Percentiles rank a stretch among this genome's conserved stretches.
Evolutionary conservation across 306 rosid species (phyloP).

Genomic region (Casuarina equisetifolia): DNA sequence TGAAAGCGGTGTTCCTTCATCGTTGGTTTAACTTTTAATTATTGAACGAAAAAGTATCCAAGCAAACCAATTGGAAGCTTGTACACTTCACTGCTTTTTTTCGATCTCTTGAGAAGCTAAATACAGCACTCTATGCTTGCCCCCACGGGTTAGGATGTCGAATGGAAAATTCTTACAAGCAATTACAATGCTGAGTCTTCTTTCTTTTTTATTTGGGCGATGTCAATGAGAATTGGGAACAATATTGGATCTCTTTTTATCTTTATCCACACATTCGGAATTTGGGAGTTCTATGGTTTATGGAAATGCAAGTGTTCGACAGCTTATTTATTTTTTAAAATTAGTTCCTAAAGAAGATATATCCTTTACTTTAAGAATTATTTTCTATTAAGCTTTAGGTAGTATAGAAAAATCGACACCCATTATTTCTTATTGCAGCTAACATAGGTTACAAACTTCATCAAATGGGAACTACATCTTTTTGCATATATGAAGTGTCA

Average conservation of each 20-base stretch:
- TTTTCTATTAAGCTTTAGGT: no score
- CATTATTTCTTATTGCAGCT: no score
- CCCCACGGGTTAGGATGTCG: neutral
- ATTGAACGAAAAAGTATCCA: neutral
- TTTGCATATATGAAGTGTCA: no score
- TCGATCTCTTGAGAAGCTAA: neutral
- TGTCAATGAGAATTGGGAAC: no score
- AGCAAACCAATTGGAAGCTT: neutral
- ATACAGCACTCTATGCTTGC: neutral
- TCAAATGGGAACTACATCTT: no score
- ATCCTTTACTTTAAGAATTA: neutral
- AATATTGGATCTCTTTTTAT: constrained; percentile 46
- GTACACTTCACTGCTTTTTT: neutral
- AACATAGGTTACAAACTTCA: no score
- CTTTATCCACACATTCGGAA: constrained; percentile 74
- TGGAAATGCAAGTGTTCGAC: constrained; percentile 34
- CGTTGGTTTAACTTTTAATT: neutral
- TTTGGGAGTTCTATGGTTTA: constrained; percentile 67
- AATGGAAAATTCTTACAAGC: neutral
- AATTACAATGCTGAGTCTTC: neutral
- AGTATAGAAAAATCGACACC: no score
- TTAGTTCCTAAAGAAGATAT: constrained; percentile 33
- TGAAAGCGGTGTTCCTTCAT: neutral
- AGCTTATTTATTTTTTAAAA: no score
- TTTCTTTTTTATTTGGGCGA: no score